Conservation (phyloP, 202 grass and related monocot species). For the Carex arenaria region DNA sequence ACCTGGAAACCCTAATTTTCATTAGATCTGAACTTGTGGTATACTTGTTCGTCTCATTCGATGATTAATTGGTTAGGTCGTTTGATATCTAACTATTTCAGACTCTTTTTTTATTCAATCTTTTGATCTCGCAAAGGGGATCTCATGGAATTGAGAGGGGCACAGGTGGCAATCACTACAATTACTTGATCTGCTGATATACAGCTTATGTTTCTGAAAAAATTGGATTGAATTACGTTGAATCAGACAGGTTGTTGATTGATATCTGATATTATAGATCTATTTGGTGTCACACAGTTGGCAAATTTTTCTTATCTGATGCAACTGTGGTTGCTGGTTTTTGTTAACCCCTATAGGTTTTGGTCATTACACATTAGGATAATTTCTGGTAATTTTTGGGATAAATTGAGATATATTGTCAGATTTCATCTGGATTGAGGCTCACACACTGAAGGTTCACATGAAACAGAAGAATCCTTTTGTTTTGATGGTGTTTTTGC, state of each 20-base stretch:
- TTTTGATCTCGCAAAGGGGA: background rate
- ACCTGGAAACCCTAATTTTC: background rate
- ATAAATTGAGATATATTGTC: background rate
- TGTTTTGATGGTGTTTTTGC: background rate
- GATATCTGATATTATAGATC: background rate
- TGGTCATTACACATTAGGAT: background rate
- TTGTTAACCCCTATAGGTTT: background rate
- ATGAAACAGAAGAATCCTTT: background rate
- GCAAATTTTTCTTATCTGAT: background rate
- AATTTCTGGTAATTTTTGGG: background rate
- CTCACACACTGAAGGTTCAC: too few species aligned
- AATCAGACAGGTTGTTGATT: background rate
- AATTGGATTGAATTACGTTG: background rate
- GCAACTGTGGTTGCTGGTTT: background rate
- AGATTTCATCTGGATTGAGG: background rate
- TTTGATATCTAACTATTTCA: background rate
- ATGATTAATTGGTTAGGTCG: background rate
- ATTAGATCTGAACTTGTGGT: background rate
- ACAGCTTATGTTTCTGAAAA: background rate
- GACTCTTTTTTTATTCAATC: background rate
- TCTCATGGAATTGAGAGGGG: background rate
- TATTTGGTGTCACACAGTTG: background rate
- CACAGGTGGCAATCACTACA: background rate
- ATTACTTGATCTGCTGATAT: background rate
- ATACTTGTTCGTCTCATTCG: background rate